Percentiles rank a stretch among this genome's conserved stretches.
These are phyloP conservation scores for Magnaporthiopsis poae DNA, from an alignment of 2,329 filamentous ascomycete species.

Conservation along the genomic window DNA sequence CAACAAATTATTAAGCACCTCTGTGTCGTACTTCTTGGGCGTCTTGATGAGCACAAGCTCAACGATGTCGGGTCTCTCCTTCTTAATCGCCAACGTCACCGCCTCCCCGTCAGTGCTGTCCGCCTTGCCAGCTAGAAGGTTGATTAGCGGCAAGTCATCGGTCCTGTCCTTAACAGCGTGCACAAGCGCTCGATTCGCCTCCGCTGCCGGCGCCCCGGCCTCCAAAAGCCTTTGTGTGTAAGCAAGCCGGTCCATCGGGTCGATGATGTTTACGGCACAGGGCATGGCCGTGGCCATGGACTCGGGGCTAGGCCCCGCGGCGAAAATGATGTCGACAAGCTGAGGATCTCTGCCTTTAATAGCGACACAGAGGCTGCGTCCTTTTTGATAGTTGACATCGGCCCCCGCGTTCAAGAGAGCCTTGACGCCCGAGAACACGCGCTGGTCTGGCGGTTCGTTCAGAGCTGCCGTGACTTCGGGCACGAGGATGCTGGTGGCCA, in stretches of 20 bases:
- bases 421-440: slow-evolving; percentile 34
- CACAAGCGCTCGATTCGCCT: slow-evolving; percentile 41
- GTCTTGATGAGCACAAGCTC: slow-evolving; percentile 32
- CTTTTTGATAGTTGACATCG: slow-evolving; percentile 44
- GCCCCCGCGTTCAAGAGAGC: slow-evolving; percentile 41
- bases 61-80: slow-evolving; percentile 35
- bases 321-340: slow-evolving; percentile 40
- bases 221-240: slow-evolving; percentile 41
- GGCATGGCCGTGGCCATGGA: slow-evolving; percentile 42
- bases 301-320: slow-evolving; percentile 27
- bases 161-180: slow-evolving; percentile 39
- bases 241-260: slow-evolving; percentile 40
- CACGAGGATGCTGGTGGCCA: slow-evolving; percentile 36
- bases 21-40: slow-evolving; percentile 25
- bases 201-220: slow-evolving; percentile 35
- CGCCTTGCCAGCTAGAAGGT: slow-evolving; percentile 33
- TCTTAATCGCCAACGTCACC: slow-evolving; percentile 34
- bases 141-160: slow-evolving; percentile 39
- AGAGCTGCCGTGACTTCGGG: slow-evolving; percentile 40
- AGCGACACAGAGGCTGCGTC: slow-evolving; percentile 39
- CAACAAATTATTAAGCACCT: slow-evolving; percentile 33
- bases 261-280: slow-evolving; percentile 39
- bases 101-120: slow-evolving; percentile 42
- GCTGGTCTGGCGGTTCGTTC: slow-evolving; percentile 25
- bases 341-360: slow-evolving; percentile 35